phyloP scores from a whole-genome alignment of 2,329 filamentous ascomycete genomes.

The Penicillium sp. region DNA sequence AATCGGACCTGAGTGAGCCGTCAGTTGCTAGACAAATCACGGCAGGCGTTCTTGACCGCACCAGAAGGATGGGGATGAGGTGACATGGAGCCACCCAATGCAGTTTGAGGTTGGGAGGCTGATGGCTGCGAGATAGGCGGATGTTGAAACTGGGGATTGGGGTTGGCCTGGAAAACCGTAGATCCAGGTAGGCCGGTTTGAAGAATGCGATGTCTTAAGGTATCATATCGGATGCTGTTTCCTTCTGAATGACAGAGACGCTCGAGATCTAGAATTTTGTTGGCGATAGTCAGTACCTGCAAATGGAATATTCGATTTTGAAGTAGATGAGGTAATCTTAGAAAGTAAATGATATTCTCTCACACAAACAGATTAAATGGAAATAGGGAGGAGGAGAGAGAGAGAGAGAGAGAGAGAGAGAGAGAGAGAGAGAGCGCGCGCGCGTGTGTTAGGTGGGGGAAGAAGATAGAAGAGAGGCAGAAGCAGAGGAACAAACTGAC shows the following conservation, averaged over 20 bases:
- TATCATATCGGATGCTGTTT: slow-evolving; percentile 28
- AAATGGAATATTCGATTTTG: neutral
- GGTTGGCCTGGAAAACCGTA: slow-evolving; percentile 24
- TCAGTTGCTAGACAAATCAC: neutral
- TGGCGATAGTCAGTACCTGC: neutral
- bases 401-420: slow-evolving; percentile 1
- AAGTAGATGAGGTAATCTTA: neutral
- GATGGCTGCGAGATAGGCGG: slow-evolving; percentile 23
- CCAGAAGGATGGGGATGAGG: slow-evolving; percentile 30
- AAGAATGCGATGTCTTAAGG: slow-evolving; percentile 34
- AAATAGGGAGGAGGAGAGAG: slow-evolving; percentile 25
- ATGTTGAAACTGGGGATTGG: slow-evolving; percentile 28
- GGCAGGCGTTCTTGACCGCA: slow-evolving; percentile 11
- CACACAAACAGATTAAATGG: neutral
- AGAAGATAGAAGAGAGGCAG: neutral
- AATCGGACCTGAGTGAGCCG: slow-evolving; percentile 43
- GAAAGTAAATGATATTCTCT: neutral
- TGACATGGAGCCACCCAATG: slow-evolving; percentile 32
- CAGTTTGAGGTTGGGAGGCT: slow-evolving; percentile 28
- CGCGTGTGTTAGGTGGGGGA: neutral
- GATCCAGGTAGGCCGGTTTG: slow-evolving; percentile 31
- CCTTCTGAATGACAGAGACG: slow-evolving; percentile 17
- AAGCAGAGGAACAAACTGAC: slow-evolving; percentile 57
- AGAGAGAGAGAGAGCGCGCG: slow-evolving; percentile 2
- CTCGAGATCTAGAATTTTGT: slow-evolving; percentile 26